Conservation (phyloP, 2,329 filamentous ascomycete species). For the Botrytis squamosa region DNA sequence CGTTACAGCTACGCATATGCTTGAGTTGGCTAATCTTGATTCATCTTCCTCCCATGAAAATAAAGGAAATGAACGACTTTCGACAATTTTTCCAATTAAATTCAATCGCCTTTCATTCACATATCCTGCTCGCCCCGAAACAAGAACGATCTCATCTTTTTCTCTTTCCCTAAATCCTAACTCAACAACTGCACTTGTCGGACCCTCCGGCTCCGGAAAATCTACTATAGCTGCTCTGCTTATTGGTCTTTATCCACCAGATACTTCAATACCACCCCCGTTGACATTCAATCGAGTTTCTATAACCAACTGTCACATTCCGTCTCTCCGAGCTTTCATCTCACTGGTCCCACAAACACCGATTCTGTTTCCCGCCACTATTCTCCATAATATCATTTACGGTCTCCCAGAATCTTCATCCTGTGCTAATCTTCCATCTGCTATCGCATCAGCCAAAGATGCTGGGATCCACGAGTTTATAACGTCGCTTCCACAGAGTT, state of each 20-base stretch:
- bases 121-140: slow-evolving; percentile 60
- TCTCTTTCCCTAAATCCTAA: slow-evolving; percentile 62
- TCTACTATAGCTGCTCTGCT: slow-evolving; percentile 77
- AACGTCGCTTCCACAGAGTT: slow-evolving; percentile 65
- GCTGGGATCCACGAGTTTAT: slow-evolving; percentile 78
- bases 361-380: slow-evolving; percentile 72
- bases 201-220: slow-evolving; percentile 86
- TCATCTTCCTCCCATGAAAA: slow-evolving; percentile 30
- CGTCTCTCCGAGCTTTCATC: slow-evolving; percentile 58
- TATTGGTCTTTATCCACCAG: slow-evolving; percentile 63
- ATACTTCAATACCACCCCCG: background rate
- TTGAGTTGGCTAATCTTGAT: slow-evolving; percentile 66
- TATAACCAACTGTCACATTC: slow-evolving; percentile 58
- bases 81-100: slow-evolving; percentile 45
- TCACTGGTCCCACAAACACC: slow-evolving; percentile 70
- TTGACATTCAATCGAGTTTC: slow-evolving; percentile 56
- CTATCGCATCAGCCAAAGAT: slow-evolving; percentile 53
- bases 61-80: slow-evolving; percentile 50
- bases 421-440: slow-evolving; percentile 46
- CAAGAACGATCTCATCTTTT: slow-evolving; percentile 60
- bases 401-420: slow-evolving; percentile 60
- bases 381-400: slow-evolving; percentile 81
- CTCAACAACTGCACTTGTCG: slow-evolving; percentile 74
- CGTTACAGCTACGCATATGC: slow-evolving; percentile 68
- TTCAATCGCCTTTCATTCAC: slow-evolving; percentile 66